Evolutionary conservation across 495 filamentous ascomycete genomes (phyloP), one percentile per base, ranked within the genome.

Genomic region (Tuber melanosporum): DNA sequence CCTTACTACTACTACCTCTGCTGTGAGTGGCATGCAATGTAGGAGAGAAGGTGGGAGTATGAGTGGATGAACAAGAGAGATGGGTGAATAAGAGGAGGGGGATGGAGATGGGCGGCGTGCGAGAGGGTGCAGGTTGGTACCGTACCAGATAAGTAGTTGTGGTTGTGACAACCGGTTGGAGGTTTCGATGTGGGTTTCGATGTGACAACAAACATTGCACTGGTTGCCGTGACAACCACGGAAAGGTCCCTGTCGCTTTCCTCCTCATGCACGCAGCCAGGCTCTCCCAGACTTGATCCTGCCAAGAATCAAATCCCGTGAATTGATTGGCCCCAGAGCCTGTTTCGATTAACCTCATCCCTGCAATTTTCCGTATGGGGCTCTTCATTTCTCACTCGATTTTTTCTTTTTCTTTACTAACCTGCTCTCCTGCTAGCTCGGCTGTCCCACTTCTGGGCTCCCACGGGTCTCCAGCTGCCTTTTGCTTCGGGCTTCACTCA

Each of bases 141-240:
- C 17, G 75, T 74, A 79, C 57, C 14, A 66, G 57, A 66, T 66
- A 66, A 66, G 57, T 66, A 66, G 57, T 66, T 36, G 57, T 36
- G 26, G 26, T 73, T 80, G 78, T 26, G 74, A 69, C 20, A 47
- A 43, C 74, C 42, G 32, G 47, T 69, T 80, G 71, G 77, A 74
- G 66, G 66, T 66, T 57, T 80, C 71, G 71, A 73, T 52, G 71
- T 47, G 75, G 78, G 66, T 79, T 71, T 73, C 46, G 74, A 46
- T 77, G 77, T 43, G 71, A 80, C 78, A 80, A 80, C 78, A 80
- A 80, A 80, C 78, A 80, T 77, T 72, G 74, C 73, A 71, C 70
- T 43, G 36, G 78, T 80, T 80, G 78, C 78, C 43, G 78, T 76
- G 36, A 74, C 77, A 80, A 80, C 78, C 73, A 17, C 26, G 2